Conservation (phyloP, 2,329 filamentous ascomycete genomes). For the Mollisiaceae sp. region DNA sequence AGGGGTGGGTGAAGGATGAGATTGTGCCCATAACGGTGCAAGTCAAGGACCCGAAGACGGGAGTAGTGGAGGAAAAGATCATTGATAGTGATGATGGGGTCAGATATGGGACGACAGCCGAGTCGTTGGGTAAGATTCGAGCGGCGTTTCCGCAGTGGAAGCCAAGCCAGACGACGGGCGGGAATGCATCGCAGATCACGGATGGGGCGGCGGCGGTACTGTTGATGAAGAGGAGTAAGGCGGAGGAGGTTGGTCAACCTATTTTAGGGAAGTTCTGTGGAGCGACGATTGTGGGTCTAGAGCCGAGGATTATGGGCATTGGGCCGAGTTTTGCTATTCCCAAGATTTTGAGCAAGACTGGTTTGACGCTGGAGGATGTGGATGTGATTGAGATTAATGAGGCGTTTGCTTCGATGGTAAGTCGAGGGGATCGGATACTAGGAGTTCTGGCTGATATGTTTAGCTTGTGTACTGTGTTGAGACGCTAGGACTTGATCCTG, state of each 20-base stretch:
- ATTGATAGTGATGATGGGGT: conserved; percentile 87
- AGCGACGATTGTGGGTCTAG: conserved; percentile 82
- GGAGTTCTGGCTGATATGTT: too few species aligned
- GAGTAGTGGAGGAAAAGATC: conserved; percentile 79
- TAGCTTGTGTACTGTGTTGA: conserved; percentile 81
- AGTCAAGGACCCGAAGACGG: conserved; percentile 83
- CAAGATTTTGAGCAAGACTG: conserved; percentile 83
- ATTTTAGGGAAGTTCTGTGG: conserved; percentile 91
- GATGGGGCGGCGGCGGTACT: conserved; percentile 95
- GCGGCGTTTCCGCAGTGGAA: conserved; percentile 90
- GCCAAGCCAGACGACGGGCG: conserved; percentile 89
- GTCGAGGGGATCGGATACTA: too few species aligned
- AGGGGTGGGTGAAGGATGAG: conserved; percentile 87
- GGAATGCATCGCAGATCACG: conserved; percentile 92
- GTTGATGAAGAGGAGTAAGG: conserved; percentile 70
- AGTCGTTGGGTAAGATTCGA: conserved; percentile 87
- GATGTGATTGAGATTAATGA: conserved; percentile 99
- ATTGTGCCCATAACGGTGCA: conserved; percentile 84
- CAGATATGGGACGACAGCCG: conserved; percentile 79
- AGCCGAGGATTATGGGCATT: conserved; percentile 91
- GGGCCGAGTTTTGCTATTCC: conserved; percentile 95
- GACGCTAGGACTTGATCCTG: conserved; percentile 77
- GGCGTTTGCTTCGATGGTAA: conserved; percentile 87
- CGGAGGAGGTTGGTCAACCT: conserved; percentile 81
- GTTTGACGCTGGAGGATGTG: conserved; percentile 82